Evolutionary conservation across 2,329 filamentous ascomycete species (phyloP), one percentile per base, ranked within the genome.

Genomic region (Periconia sp.): DNA sequence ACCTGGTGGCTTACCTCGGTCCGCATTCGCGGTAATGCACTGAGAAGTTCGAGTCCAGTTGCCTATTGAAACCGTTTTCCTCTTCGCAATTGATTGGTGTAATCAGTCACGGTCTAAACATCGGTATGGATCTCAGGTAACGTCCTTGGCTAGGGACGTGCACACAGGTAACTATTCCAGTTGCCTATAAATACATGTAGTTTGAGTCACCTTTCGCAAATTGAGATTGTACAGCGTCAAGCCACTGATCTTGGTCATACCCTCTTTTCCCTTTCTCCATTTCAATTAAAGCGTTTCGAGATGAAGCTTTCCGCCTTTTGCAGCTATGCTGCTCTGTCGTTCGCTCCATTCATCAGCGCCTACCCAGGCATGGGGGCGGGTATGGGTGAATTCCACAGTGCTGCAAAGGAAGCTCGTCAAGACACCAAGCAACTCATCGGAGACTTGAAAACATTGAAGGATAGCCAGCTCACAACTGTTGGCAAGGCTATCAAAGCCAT

Each of bases 401-500:
- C 57, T 20, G 54, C 61, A 14, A 61, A 58, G 14, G 54, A 54
- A n/a, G 52, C 59, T 37, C 64, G 66, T 27, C 62, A 61, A 27
- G 54, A 66, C 6, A 54, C 69, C 1, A 70, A 66, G 53, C 64
- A 72, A 47, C 64, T 73, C 40, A 65, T 73, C 40, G 71, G 70
- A 15, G 71, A 74, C 42, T 62, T 74, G 7, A 66, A 65, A 41
- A 71, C 66, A 1, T 58, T 71, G 10, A 59, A 63, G 30, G 64
- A 72, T 45, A 55, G 57, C 3, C 61, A 69, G 47, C 59, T 70
- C 20, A 72, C 71, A 3, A 18, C 61, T 8, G 68, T 73, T 6
- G 71, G 66, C 49, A 65, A 69, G 50, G 65, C 67, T 42, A 69
- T 74, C 58, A 69, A 71, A 52, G 67, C 66, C 17, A 70, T 74